Conservation (phyloP, 768 basidiomycete species). For the Phylloporus arenicola region DNA sequence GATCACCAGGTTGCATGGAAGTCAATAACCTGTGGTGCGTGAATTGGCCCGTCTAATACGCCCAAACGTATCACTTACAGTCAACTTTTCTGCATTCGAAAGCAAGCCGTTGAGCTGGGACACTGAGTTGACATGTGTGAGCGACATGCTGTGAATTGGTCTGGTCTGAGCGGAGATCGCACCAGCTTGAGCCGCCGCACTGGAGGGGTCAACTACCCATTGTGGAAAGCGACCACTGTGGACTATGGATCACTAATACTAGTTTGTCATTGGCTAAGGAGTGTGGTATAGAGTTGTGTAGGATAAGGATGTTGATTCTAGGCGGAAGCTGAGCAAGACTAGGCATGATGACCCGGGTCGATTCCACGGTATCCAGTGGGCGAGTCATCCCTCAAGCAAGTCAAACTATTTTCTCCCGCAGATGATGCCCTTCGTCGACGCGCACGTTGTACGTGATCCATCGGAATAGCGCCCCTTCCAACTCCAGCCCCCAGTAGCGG, state of each 20-base stretch:
- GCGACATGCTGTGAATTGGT: constrained; percentile 39
- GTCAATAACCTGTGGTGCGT: constrained; percentile 61
- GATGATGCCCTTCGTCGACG: constrained; percentile 44
- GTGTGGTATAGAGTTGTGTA: not conserved
- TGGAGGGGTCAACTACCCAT: not conserved
- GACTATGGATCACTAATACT: too few species aligned
- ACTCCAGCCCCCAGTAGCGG: not conserved
- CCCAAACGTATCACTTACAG: constrained; percentile 37
- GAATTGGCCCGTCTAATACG: not conserved
- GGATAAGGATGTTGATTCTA: not conserved
- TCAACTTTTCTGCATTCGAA: constrained; percentile 56
- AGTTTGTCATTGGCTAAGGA: not conserved
- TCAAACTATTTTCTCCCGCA: constrained; percentile 35
- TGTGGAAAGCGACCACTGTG: constrained; percentile 4
- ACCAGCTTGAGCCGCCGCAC: not conserved
- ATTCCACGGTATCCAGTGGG: not conserved
- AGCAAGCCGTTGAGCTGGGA: constrained; percentile 58
- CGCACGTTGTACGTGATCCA: constrained; percentile 4
- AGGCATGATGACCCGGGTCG: not conserved
- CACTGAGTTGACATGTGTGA: constrained; percentile 59
- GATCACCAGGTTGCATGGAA: constrained; percentile 79
- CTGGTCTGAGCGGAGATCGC: not conserved
- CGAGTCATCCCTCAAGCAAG: not conserved
- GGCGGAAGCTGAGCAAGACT: not conserved
- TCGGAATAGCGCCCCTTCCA: not conserved